Evolutionary conservation across 2,329 filamentous ascomycete genomes (phyloP), one percentile per base, ranked within the genome.

Genomic region (Aspergillus intermedius): DNA sequence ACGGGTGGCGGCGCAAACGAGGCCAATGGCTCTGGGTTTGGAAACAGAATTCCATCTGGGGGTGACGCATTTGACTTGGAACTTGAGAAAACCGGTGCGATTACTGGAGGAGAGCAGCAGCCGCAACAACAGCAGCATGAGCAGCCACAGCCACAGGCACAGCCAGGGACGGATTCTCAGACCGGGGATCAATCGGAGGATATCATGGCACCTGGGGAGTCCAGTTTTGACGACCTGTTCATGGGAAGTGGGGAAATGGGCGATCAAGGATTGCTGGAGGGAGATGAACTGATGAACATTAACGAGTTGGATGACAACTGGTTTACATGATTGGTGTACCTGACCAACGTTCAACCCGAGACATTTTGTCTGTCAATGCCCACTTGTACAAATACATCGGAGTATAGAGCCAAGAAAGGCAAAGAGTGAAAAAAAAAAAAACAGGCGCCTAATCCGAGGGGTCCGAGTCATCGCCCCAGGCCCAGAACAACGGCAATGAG

Each of bases 211-310:
- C 68, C 65, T 5, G 69, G 67, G 12, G 67, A 70, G 53, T 74
- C 71, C 15, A 72, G 65, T 50, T 74, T 75, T 48, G 72, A 74
- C 47, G 68, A 73, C 46, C 49, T 72, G n/a, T 71, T 73, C 49
- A 63, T 71, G 56, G 70, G 70, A 21, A 67, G 57, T 22, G 69
- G 68, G 3, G 65, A 67, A 49, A 56, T 68, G 39, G 63, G 61
- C 2, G 64, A 68, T 44, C 56, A 65, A 19, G 60, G 56, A 49
- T 48, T 70, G 52, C 50, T 72, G 50, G 65, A 66, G 45, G 66
- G 66, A 0, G 63, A 68, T 46, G 61, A 50, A 23, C 37, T 69
- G 53, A 66, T 70, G 57, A 67, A 70, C 30, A 60, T 71, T 32
- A 66, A 62, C 22, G 69, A 72, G 48, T 49, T 73, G 42, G 69